phyloP scores from a whole-genome alignment of 2,329 filamentous ascomycete species.

The Pseudogymnoascus sp. region DNA sequence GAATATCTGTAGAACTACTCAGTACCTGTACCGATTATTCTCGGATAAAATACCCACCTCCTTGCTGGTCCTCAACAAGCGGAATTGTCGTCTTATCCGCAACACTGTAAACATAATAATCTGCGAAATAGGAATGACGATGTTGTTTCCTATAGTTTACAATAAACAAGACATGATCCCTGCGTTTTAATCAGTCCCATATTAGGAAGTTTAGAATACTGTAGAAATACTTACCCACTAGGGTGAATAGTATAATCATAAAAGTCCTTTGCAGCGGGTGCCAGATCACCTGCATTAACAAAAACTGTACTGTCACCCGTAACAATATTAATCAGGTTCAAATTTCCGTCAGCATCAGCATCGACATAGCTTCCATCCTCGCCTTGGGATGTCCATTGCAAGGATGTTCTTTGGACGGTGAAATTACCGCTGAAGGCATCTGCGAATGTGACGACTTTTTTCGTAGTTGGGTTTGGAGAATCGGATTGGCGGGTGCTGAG shows the following conservation, averaged over 20 bases:
- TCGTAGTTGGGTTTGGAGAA: constrained; percentile 2
- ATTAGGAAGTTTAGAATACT: not conserved
- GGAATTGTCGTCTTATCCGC: constrained; percentile 45
- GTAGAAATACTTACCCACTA: constrained; percentile 32
- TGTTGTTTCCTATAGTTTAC: constrained; percentile 62
- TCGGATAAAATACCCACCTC: constrained; percentile 38
- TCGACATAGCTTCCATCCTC: constrained; percentile 56
- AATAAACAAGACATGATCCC: constrained; percentile 49
- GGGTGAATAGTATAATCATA: constrained; percentile 54
- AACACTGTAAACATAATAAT: constrained; percentile 58
- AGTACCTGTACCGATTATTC: not conserved
- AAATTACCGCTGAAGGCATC: constrained; percentile 21
- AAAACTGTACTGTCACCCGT: constrained; percentile 49
- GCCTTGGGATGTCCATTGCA: constrained; percentile 47
- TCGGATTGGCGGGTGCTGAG: not conserved
- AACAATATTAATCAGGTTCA: constrained; percentile 54
- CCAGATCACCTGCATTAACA: constrained; percentile 49
- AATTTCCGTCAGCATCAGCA: constrained; percentile 38
- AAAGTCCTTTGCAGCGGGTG: constrained; percentile 34
- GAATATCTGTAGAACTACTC: constrained; percentile 34
- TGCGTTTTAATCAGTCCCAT: not conserved
- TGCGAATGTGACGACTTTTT: constrained; percentile 21
- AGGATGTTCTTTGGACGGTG: constrained; percentile 15
- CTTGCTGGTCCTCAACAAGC: constrained; percentile 45
- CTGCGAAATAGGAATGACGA: constrained; percentile 57